Evolutionary conservation across 257 asterid genomes (phyloP).

Genomic region (Datura wrightii): DNA sequence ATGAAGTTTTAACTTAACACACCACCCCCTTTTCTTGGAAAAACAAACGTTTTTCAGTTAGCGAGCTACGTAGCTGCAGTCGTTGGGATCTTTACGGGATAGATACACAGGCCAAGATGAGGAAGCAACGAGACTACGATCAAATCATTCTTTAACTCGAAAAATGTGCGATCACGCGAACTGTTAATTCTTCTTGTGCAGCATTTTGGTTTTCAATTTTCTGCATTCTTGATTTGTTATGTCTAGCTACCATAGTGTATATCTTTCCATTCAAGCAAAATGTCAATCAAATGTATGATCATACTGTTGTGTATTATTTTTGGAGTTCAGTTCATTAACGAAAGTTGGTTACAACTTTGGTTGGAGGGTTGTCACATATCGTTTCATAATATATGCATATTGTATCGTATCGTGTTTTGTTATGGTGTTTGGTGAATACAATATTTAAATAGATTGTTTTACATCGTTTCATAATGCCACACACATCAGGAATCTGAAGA

Average conservation of each 20-base stretch:
- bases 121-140: neutral
- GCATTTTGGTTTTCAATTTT: slow-evolving; percentile 11
- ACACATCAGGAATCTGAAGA: neutral
- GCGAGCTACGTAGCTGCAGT: slow-evolving; percentile 74
- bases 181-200: slow-evolving; percentile 15
- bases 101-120: slow-evolving; percentile 30
- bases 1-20: slow-evolving; percentile 18
- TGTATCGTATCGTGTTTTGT: neutral
- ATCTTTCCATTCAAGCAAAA: slow-evolving; percentile 1
- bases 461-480: neutral
- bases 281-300: slow-evolving; percentile 5
- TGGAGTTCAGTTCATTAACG: neutral
- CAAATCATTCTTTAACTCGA: neutral
- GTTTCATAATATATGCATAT: neutral
- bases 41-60: slow-evolving; percentile 49
- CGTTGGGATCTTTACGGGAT: slow-evolving; percentile 54
- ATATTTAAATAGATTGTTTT: neutral
- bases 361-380: too few relatives aligned
- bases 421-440: neutral
- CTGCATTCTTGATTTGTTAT: slow-evolving; percentile 3
- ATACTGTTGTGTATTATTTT: neutral
- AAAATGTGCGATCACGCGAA: neutral
- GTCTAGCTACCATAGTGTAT: neutral
- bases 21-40: slow-evolving; percentile 11
- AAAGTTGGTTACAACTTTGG: neutral